phyloP scores from a whole-genome alignment of 768 basidiomycete genomes.

The Trametes punicea region DNA sequence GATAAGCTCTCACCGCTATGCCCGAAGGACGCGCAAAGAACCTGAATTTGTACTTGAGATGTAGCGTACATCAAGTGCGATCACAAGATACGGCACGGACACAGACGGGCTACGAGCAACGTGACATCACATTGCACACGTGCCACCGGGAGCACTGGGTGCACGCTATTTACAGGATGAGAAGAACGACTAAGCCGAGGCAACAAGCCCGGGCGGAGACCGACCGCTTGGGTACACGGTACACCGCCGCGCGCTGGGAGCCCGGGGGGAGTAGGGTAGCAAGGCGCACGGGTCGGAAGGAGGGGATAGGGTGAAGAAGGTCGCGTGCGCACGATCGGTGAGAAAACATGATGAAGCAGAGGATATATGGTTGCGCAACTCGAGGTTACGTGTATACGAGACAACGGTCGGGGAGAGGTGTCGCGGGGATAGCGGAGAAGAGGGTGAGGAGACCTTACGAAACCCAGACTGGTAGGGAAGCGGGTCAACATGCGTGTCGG shows the following conservation, averaged over 20 bases:
- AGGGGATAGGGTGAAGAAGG: background rate
- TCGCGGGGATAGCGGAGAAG: conserved; percentile 5
- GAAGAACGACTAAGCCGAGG: background rate
- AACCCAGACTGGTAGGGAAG: conserved; percentile 39
- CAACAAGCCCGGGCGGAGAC: conserved; percentile 6
- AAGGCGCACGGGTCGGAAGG: background rate
- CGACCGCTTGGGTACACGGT: background rate
- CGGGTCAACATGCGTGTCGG: conserved; percentile 4
- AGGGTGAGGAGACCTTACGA: conserved; percentile 28
- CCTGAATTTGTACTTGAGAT: too few relatives aligned
- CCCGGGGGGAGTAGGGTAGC: conserved; percentile 4
- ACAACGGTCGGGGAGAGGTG: background rate
- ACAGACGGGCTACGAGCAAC: background rate
- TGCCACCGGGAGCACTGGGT: background rate
- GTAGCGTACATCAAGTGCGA: too few relatives aligned
- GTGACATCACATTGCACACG: background rate
- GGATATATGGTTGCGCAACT: background rate
- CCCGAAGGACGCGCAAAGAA: too few relatives aligned
- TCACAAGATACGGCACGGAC: too few relatives aligned
- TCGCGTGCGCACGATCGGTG: background rate
- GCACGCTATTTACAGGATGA: background rate
- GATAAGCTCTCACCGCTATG: too few relatives aligned
- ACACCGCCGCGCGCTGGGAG: conserved; percentile 6
- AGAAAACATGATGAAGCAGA: background rate
- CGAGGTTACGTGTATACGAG: background rate